phyloP scores from a whole-genome alignment of 345 rosid genomes.

The Dipteronia dyeriana region DNA sequence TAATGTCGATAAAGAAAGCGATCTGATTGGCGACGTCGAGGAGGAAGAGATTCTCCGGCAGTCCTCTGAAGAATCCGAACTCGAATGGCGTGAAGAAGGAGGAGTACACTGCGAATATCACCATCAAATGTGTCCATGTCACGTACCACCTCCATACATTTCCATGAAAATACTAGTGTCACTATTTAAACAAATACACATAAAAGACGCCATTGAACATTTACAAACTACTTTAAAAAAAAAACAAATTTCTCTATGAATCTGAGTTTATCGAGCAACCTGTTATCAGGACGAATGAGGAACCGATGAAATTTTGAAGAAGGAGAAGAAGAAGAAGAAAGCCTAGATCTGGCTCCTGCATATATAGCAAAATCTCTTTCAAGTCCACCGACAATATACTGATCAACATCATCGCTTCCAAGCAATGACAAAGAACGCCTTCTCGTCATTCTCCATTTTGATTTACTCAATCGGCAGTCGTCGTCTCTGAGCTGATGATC shows the following conservation, averaged over 20 bases:
- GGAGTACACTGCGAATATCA: conserved; percentile 83
- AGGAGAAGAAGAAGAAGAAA: background rate
- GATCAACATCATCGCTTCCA: background rate
- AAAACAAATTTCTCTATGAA: no score
- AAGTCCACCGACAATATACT: background rate
- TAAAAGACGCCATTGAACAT: background rate
- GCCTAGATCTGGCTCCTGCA: background rate
- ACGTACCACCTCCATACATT: conserved; percentile 55
- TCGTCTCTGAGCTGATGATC: background rate
- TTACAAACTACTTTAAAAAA: no score
- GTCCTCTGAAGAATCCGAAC: conserved; percentile 85
- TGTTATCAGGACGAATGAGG: conserved; percentile 33
- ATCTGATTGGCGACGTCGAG: conserved; percentile 74
- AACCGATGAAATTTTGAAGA: background rate
- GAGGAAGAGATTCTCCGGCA: conserved; percentile 65
- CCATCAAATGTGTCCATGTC: conserved; percentile 72
- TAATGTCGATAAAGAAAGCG: conserved; percentile 70
- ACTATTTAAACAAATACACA: background rate
- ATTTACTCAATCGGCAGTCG: background rate
- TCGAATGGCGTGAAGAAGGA: conserved; percentile 91
- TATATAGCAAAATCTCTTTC: background rate
- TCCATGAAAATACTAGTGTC: background rate
- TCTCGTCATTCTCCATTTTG: background rate
- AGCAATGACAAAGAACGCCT: background rate
- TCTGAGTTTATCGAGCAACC: conserved; percentile 9